Evolutionary conservation across 140 eudicot species (phyloP).

Genomic region (Anethum foeniculum): DNA sequence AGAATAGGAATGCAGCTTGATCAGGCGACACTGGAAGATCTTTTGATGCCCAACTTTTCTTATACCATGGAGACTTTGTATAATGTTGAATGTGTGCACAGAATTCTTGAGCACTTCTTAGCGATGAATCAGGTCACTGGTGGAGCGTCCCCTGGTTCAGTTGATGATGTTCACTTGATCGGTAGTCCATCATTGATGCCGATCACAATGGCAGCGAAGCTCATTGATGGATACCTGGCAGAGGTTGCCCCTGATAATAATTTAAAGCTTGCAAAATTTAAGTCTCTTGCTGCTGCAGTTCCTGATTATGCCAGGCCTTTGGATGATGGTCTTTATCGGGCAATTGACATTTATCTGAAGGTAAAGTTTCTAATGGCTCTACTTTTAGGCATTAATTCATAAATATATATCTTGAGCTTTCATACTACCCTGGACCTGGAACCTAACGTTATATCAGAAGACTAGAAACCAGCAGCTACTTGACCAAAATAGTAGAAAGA

Average conservation of each 20-base stretch:
- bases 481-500: neutral
- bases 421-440: neutral
- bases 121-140: slow-evolving; percentile 68
- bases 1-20: slow-evolving; percentile 91
- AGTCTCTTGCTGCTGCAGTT: slow-evolving; percentile 76
- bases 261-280: slow-evolving; percentile 82
- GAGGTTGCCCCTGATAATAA: slow-evolving; percentile 94
- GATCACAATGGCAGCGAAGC: slow-evolving; percentile 86
- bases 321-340: slow-evolving; percentile 96
- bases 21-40: slow-evolving; percentile 86
- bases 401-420: neutral
- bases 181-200: slow-evolving; percentile 91
- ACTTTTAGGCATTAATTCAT: neutral
- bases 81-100: slow-evolving; percentile 76
- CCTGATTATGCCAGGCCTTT: slow-evolving; percentile 96
- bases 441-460: neutral
- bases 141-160: slow-evolving; percentile 69
- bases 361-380: slow-evolving; percentile 24
- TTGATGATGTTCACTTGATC: slow-evolving; percentile 58
- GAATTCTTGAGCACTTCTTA: slow-evolving; percentile 81
- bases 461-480: neutral
- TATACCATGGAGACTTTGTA: slow-evolving; percentile 91
- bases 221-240: slow-evolving; percentile 86
- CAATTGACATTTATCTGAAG: slow-evolving; percentile 93
- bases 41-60: slow-evolving; percentile 81